A percentile compares a stretch with the other conserved stretches of the same genome.
Evolutionary conservation across 345 rosid species (phyloP).

Genomic region (Turritis glabra): DNA sequence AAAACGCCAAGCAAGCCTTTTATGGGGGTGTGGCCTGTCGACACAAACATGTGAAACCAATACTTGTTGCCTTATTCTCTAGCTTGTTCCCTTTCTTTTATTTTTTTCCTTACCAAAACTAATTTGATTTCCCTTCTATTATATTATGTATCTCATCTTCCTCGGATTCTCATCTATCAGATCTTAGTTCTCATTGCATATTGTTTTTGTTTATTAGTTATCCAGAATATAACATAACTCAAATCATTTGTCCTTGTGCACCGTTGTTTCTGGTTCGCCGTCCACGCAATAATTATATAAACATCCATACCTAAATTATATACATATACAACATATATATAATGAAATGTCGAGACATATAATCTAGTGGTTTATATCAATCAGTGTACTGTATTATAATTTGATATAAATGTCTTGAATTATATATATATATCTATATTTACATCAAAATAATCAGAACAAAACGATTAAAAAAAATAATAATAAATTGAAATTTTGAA

Average conservation of each 20-base stretch:
- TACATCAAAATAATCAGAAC: not conserved
- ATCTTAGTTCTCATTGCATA: conserved; percentile 1
- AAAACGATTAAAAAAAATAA: no score
- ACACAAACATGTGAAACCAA: conserved; percentile 42
- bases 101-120: not conserved
- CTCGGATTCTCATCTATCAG: conserved; percentile 30
- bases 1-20: conserved; percentile 30
- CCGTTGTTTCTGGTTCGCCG: conserved; percentile 21
- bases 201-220: conserved; percentile 19
- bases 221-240: conserved; percentile 14
- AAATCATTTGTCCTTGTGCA: conserved; percentile 31
- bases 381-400: not conserved
- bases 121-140: conserved; percentile 8
- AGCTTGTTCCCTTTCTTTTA: not conserved
- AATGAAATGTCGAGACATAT: not conserved
- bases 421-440: not conserved
- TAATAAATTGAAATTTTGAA: no score
- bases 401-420: not conserved
- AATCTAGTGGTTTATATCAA: not conserved
- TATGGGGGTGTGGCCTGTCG: conserved; percentile 35
- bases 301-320: not conserved
- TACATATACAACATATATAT: not conserved
- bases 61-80: conserved; percentile 37
- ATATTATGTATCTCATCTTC: conserved; percentile 1
- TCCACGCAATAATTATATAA: conserved; percentile 25